phyloP scores from a whole-genome alignment of 1,139 yeast genomes.

The Arxiozyma heterogenica region DNA sequence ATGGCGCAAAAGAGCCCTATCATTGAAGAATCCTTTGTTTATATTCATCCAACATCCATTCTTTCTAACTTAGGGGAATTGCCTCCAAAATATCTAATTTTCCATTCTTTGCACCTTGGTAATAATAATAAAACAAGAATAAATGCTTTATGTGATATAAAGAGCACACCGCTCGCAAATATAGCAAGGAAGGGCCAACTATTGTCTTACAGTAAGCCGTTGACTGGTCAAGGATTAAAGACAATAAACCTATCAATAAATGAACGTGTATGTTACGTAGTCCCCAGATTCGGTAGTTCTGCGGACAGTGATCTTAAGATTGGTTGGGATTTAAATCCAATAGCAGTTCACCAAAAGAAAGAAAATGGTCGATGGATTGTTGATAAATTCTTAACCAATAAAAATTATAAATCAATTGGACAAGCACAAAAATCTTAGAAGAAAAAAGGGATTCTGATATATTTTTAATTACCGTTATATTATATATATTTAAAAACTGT shows the following conservation, averaged over 20 bases:
- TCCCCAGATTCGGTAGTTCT: constrained; percentile 82
- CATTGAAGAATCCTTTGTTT: constrained; percentile 47
- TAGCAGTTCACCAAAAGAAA: constrained; percentile 63
- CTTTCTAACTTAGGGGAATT: constrained; percentile 40
- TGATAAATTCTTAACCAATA: constrained; percentile 25
- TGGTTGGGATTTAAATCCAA: constrained; percentile 89
- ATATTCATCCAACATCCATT: constrained; percentile 71
- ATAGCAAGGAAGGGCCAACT: constrained; percentile 66
- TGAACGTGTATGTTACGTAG: constrained; percentile 78
- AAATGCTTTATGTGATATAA: constrained; percentile 67
- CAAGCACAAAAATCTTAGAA: not conserved
- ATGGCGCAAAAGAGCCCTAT: constrained; percentile 42
- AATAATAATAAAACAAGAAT: constrained; percentile 48
- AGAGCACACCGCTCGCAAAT: constrained; percentile 67
- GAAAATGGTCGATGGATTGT: constrained; percentile 52
- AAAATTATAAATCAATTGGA: constrained; percentile 14
- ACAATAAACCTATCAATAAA: constrained; percentile 57
- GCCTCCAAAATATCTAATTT: constrained; percentile 73
- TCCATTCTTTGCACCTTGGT: constrained; percentile 48
- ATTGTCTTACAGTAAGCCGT: constrained; percentile 78
- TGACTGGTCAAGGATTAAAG: constrained; percentile 75
- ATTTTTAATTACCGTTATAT: too few species aligned
- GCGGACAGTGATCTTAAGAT: constrained; percentile 67
- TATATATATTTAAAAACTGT: too few species aligned
- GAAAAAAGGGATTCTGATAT: too few species aligned